Evolutionary conservation across 164 flowering plant genomes (phyloP).

Genomic region (Litsea cubeba): DNA sequence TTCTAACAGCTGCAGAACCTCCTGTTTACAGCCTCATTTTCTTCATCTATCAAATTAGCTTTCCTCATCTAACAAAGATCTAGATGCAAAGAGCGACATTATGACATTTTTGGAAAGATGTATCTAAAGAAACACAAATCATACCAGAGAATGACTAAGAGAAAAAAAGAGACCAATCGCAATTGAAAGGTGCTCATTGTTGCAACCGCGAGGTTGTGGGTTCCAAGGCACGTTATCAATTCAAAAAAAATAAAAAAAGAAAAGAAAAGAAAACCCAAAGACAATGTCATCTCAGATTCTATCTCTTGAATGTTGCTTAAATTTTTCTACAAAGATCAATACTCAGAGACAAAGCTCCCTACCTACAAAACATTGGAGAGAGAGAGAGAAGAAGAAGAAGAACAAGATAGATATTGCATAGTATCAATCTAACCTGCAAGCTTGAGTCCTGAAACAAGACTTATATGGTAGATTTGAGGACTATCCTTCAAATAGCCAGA

Average conservation of each 20-base stretch:
- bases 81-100: too few relatives aligned
- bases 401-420: neutral
- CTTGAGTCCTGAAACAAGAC: constrained; percentile 56
- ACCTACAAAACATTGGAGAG: neutral
- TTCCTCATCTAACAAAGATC: neutral
- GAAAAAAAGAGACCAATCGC: neutral
- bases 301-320: neutral
- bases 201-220: too few relatives aligned
- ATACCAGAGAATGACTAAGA: neutral
- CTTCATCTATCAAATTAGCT: neutral
- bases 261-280: too few relatives aligned
- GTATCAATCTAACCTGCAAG: constrained; percentile 52
- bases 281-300: too few relatives aligned
- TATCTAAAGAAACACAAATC: neutral
- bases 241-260: too few relatives aligned
- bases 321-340: neutral
- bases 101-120: neutral
- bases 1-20: too few relatives aligned
- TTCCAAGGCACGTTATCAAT: too few relatives aligned
- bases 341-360: neutral
- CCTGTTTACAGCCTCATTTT: too few relatives aligned
- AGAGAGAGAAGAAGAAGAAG: neutral
- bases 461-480: constrained; percentile 50
- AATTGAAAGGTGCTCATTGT: neutral
- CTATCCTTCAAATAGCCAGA: constrained; percentile 70